A percentile compares a stretch with the other conserved stretches of the same genome.
Conservation (phyloP, 176 grass and related monocot genomes). For the Oropetium thomaeum region DNA sequence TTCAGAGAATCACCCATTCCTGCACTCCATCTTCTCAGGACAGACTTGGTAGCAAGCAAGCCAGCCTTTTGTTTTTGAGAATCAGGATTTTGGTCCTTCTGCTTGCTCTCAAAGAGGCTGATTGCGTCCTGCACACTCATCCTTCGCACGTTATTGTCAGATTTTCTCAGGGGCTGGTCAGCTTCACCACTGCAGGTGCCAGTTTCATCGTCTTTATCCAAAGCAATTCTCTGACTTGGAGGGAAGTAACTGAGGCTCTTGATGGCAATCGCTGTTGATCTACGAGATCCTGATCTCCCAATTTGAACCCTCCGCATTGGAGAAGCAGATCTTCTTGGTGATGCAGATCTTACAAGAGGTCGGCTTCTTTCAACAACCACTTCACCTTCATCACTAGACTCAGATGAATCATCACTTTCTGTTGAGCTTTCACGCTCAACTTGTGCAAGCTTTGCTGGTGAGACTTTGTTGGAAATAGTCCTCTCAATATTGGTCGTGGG, state of each 20-base stretch:
- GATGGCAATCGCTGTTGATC: slow-evolving; percentile 84
- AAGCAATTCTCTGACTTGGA: slow-evolving; percentile 64
- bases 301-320: slow-evolving; percentile 97
- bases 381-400: slow-evolving; percentile 59
- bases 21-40: slow-evolving; percentile 93
- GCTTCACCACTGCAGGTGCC: slow-evolving; percentile 58
- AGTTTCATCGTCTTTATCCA: slow-evolving; percentile 76
- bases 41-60: slow-evolving; percentile 66
- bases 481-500: slow-evolving; percentile 29
- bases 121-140: slow-evolving; percentile 99
- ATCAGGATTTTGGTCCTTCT: slow-evolving; percentile 70
- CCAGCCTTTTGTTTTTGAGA: slow-evolving; percentile 68
- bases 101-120: slow-evolving; percentile 94
- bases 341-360: slow-evolving; percentile 73
- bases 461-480: slow-evolving; percentile 47
- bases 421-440: slow-evolving; percentile 76
- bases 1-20: slow-evolving; percentile 80
- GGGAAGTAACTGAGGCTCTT: slow-evolving; percentile 94
- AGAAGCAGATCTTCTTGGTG: slow-evolving; percentile 96
- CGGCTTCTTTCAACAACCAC: slow-evolving; percentile 85
- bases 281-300: slow-evolving; percentile 90
- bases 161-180: slow-evolving; percentile 64
- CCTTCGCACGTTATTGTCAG: slow-evolving; percentile 71
- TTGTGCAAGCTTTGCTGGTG: slow-evolving; percentile 90
- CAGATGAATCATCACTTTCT: slow-evolving; percentile 59